Percentiles rank a stretch among this genome's conserved stretches.
Evolutionary conservation across 345 rosid species (phyloP).

Genomic region (Boechera retrofracta): DNA sequence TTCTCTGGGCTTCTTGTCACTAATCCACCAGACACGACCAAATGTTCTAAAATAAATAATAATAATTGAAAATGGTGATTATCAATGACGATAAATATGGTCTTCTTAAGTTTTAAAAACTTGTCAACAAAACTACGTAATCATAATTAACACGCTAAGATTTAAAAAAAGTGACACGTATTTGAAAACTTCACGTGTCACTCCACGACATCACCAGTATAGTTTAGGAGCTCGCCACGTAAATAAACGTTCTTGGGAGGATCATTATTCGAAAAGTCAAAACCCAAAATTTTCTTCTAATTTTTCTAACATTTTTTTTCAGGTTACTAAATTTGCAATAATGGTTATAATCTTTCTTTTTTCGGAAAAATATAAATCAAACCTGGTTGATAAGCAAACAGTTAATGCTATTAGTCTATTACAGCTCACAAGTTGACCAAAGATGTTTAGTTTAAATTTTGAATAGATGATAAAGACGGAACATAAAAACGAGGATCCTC

Average conservation of each 20-base stretch:
- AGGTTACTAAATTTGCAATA: background rate
- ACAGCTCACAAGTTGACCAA: constrained; percentile 43
- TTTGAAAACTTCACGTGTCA: constrained; percentile 18
- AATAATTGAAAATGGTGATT: constrained; percentile 16
- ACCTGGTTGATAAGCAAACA: constrained; percentile 25
- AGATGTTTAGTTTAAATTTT: constrained; percentile 16
- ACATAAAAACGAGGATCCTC: constrained; percentile 31
- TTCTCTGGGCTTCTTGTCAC: constrained; percentile 37
- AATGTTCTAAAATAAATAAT: background rate
- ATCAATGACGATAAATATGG: background rate
- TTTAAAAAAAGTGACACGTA: constrained; percentile 37
- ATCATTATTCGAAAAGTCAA: constrained; percentile 28
- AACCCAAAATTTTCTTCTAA: background rate
- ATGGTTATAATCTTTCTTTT: background rate
- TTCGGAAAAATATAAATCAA: background rate
- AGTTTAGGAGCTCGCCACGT: constrained; percentile 34
- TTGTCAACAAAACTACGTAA: constrained; percentile 42
- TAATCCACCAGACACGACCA: constrained; percentile 40
- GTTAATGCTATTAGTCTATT: constrained; percentile 13
- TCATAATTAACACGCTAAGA: constrained; percentile 40
- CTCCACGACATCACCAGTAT: background rate
- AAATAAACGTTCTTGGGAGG: background rate
- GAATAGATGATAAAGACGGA: constrained; percentile 37
- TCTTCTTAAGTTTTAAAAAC: background rate
- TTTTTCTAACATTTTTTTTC: constrained; percentile 2